Base-by-base conservation (phyloP, 305 asterid species). In the Fraxinus floribunda region DNA sequence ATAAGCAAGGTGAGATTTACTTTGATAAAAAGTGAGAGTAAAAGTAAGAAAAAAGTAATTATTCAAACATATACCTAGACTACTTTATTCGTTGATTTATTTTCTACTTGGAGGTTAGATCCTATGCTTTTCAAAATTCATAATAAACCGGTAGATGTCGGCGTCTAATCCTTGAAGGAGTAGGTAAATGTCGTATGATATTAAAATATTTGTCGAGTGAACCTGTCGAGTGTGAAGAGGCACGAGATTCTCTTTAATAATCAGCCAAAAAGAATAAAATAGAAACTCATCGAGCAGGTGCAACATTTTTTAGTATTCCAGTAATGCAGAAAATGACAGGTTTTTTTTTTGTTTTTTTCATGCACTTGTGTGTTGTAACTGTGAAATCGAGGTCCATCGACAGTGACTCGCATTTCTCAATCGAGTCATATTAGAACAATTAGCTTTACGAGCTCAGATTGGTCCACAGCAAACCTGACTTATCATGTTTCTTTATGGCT, bases 261-360 rank as follows among this genome's bases (percentile, higher is more conserved):
- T 55, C 62, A 71, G 35, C 39, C 13, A 10, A 7, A 46, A 15
- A 29, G 62, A 46, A 72, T 38, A 78, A 18, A 62, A 62, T 78
- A 34, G 13, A 41, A 78, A 77, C 66, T 81, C 68, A 30, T 32
- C 34, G 78, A 82, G 86, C 86, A 86, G 87, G 87, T 73, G 85
- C 57, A 85, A 81, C 39, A 86, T 74, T 85, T 68, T 68, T 68
- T 24, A 68, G 18, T 29, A 24, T 26, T 26, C 2, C 6, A 9
- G 35, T 15, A 9, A 24, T 68, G 75, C 38, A 11, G 75, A 68
- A 46, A 46, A 46, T 46, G 57, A 46, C 18, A 9, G 5, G 3
- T 46, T 46, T 11, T 44, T 44, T 10, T 7, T 7, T 38, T 6
- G 0, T 36, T 5, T 41, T 46, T 10, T 13, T 3, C n/a, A 46